Evolutionary conservation across 768 basidiomycete species (phyloP).

Genomic region (Boletus bicolor): DNA sequence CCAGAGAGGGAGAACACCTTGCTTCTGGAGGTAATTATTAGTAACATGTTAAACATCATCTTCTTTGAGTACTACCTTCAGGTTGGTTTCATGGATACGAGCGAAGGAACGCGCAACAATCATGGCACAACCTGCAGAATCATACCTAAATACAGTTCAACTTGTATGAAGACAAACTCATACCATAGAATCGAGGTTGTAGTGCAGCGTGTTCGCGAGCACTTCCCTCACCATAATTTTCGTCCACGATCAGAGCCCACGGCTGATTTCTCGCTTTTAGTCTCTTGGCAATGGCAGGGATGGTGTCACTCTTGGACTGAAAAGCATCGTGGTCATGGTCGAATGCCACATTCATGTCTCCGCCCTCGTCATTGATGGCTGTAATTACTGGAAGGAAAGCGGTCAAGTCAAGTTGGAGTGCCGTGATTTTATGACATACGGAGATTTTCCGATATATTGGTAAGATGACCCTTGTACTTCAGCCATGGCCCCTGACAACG

Average conservation of each 20-base stretch:
- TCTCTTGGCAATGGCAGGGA: constrained; percentile 86
- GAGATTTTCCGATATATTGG: constrained; percentile 95
- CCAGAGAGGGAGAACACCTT: constrained; percentile 96
- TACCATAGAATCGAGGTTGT: constrained; percentile 92
- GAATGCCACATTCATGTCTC: constrained; percentile 87
- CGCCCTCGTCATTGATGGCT: constrained; percentile 92
- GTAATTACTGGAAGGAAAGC: constrained; percentile 67
- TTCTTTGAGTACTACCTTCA: constrained; percentile 58
- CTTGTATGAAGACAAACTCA: constrained; percentile 1
- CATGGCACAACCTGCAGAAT: constrained; percentile 65
- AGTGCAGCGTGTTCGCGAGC: constrained; percentile 97
- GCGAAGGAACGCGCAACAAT: constrained; percentile 94
- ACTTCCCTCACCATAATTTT: constrained; percentile 97
- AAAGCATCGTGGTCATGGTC: constrained; percentile 57
- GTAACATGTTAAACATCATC: not conserved
- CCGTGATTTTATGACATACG: constrained; percentile 45
- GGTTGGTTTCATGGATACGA: constrained; percentile 96
- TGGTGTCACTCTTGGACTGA: constrained; percentile 63
- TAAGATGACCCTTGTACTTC: constrained; percentile 96
- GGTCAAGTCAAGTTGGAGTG: not conserved
- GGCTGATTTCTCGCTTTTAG: constrained; percentile 81
- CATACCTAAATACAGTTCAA: not conserved
- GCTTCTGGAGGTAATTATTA: constrained; percentile 61
- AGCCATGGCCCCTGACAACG: constrained; percentile 84
- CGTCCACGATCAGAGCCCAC: constrained; percentile 93